Evolutionary conservation across 441 rosid species (phyloP).

Genomic region (Raphanus hybrid): DNA sequence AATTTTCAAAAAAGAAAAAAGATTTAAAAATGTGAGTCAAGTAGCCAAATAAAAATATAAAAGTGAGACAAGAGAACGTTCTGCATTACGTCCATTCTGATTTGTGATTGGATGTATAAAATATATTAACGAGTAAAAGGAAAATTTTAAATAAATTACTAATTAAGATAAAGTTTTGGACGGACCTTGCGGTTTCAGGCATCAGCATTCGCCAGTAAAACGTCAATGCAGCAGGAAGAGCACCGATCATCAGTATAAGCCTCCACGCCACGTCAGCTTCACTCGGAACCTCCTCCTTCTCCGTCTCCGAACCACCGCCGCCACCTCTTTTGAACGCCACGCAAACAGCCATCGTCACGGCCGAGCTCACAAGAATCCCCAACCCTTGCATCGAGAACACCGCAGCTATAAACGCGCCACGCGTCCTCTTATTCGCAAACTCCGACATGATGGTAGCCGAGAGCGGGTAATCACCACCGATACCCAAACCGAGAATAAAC

Average conservation of each 20-base stretch:
- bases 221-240: constrained; percentile 1
- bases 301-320: neutral
- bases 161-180: neutral
- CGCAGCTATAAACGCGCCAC: constrained; percentile 3
- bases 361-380: constrained; percentile 4
- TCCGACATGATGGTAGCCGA: neutral
- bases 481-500: constrained; percentile 10
- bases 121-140: neutral
- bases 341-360: constrained; percentile 4
- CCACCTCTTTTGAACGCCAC: constrained; percentile 6
- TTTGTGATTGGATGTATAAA: neutral
- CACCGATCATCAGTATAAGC: neutral
- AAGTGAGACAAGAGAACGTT: neutral
- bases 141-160: neutral
- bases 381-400: constrained; percentile 1
- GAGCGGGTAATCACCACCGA: neutral
- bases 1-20: neutral
- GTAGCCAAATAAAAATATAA: neutral
- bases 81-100: neutral
- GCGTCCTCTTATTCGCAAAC: neutral
- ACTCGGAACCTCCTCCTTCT: neutral
- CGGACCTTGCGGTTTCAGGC: constrained; percentile 4
- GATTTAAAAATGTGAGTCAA: neutral
- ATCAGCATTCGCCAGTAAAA: constrained; percentile 1
- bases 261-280: constrained; percentile 1